Evolutionary conservation across 306 rosid species (phyloP).

Genomic region (Inga oerstediana): DNA sequence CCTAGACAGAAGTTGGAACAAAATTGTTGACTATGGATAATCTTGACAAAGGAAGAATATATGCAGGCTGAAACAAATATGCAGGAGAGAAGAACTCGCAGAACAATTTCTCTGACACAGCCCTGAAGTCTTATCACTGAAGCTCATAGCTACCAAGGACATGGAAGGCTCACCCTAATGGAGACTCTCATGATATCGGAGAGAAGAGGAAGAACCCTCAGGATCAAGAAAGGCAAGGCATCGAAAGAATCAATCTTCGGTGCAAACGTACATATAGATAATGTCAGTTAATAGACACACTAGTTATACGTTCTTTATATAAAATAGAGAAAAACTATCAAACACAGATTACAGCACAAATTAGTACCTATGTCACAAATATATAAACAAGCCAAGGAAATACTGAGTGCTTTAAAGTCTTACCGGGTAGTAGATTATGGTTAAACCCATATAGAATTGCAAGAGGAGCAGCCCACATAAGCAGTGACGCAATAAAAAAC

Average conservation of each 20-base stretch:
- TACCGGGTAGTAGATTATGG: conserved; percentile 80
- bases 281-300: not conserved
- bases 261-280: not conserved
- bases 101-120: not conserved
- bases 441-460: conserved; percentile 74
- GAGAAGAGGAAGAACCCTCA: too few relatives aligned
- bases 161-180: too few relatives aligned
- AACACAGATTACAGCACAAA: conserved; percentile 18
- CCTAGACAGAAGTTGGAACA: not conserved
- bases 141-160: too few relatives aligned
- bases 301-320: not conserved
- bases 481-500: conserved; percentile 68
- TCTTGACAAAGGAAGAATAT: not conserved
- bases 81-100: not conserved
- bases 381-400: conserved; percentile 2
- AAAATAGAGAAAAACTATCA: not conserved
- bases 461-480: conserved; percentile 80
- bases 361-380: not conserved
- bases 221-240: not conserved
- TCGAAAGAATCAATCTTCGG: not conserved
- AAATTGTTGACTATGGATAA: not conserved
- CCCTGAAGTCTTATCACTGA: not conserved
- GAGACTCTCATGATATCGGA: too few relatives aligned
- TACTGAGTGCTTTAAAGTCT: conserved; percentile 4
- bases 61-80: not conserved